phyloP scores from a whole-genome alignment of 495 filamentous ascomycete species.

The Margaritispora aquatica region DNA sequence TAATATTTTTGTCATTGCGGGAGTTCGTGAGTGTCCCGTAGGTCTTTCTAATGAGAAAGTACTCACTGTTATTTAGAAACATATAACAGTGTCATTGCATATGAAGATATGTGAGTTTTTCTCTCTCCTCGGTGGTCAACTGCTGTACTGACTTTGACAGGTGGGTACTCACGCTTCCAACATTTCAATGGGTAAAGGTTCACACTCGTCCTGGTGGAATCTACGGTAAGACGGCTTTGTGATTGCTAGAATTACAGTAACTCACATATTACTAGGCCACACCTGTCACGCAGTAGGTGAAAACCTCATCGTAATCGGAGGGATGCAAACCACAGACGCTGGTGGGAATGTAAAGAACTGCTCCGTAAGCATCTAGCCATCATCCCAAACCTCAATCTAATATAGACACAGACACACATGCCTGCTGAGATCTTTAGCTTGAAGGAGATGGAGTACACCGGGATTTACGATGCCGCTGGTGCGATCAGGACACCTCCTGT shows the following conservation, averaged over 20 bases:
- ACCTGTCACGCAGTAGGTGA: constrained; percentile 11
- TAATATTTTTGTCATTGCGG: constrained; percentile 9
- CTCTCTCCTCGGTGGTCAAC: not conserved
- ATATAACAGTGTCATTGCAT: constrained; percentile 7
- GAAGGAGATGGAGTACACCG: constrained; percentile 3
- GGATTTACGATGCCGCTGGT: not conserved
- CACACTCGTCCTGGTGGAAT: constrained; percentile 7
- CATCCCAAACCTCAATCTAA: not conserved
- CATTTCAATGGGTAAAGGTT: constrained; percentile 8
- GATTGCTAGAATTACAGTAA: not conserved
- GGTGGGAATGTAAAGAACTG: constrained; percentile 5
- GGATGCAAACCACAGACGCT: constrained; percentile 5
- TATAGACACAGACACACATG: not conserved
- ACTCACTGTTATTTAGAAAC: not conserved
- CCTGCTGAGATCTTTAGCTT: constrained; percentile 9
- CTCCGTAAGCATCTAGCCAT: not conserved
- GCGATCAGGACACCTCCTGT: not conserved
- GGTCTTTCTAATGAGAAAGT: no score
- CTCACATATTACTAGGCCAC: not conserved
- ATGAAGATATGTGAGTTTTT: constrained; percentile 6
- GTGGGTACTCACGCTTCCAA: constrained; percentile 7
- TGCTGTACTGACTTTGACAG: not conserved
- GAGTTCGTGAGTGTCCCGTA: constrained; percentile 8
- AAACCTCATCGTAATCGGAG: constrained; percentile 2
- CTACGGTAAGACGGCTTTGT: not conserved